Conservation (phyloP, 2,329 filamentous ascomycete species). For the Aspergillus candidus region DNA sequence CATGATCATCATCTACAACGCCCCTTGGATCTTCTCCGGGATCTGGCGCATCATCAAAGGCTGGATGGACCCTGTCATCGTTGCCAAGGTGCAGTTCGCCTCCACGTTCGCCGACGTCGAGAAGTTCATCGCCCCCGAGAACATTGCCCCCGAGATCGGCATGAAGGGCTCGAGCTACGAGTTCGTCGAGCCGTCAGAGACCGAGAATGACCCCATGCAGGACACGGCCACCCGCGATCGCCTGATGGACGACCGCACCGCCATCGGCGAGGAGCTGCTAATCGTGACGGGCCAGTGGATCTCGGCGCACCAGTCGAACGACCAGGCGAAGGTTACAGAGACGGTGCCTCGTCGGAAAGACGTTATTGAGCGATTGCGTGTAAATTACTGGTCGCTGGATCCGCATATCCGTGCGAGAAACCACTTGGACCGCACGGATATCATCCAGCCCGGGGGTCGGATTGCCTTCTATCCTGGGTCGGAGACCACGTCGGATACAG, state of each 20-base stretch:
- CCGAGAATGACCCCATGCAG: slow-evolving; percentile 70
- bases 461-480: slow-evolving; percentile 61
- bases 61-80: slow-evolving; percentile 95
- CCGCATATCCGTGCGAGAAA: slow-evolving; percentile 74
- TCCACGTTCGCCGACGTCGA: slow-evolving; percentile 70
- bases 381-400: slow-evolving; percentile 84
- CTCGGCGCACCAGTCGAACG: slow-evolving; percentile 40
- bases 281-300: slow-evolving; percentile 70
- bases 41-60: slow-evolving; percentile 91
- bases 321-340: slow-evolving; percentile 38
- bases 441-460: slow-evolving; percentile 61
- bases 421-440: slow-evolving; percentile 71
- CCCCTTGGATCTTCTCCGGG: slow-evolving; percentile 86
- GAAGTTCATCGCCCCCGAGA: slow-evolving; percentile 61
- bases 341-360: slow-evolving; percentile 53
- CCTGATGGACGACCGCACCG: slow-evolving; percentile 57
- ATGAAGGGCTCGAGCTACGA: slow-evolving; percentile 76
- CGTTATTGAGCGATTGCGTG: slow-evolving; percentile 58
- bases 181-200: slow-evolving; percentile 67
- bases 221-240: slow-evolving; percentile 56
- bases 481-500: neutral
- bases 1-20: slow-evolving; percentile 85
- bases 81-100: slow-evolving; percentile 85
- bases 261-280: slow-evolving; percentile 68
- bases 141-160: slow-evolving; percentile 72